Evolutionary conservation across 352 stramenopile genomes (phyloP).

Genomic region (Thalassiosira delicatula): DNA sequence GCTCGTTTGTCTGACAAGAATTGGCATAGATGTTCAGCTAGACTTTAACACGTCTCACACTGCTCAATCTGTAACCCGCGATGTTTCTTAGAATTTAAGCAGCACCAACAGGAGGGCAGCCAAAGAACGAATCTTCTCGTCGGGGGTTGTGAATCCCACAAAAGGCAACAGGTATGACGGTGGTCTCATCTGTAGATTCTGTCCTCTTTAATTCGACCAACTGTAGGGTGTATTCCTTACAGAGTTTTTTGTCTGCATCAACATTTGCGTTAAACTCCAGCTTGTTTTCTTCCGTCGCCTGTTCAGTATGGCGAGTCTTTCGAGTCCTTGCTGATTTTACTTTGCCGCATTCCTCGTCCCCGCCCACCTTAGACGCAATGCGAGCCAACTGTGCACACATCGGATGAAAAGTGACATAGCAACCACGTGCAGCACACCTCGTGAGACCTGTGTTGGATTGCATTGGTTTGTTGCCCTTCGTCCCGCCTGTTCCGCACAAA

Average conservation of each 20-base stretch:
- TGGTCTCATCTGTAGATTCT: neutral
- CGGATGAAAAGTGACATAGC: slow-evolving; percentile 77
- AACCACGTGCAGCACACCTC: slow-evolving; percentile 72
- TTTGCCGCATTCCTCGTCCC: slow-evolving; percentile 23
- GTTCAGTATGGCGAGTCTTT: slow-evolving; percentile 46
- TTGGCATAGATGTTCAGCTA: too few species aligned
- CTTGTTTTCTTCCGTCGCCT: slow-evolving; percentile 35
- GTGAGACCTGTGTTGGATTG: too few species aligned
- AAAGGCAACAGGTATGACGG: slow-evolving; percentile 72
- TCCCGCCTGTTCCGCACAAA: too few species aligned
- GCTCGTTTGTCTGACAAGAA: too few species aligned
- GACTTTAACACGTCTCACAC: too few species aligned
- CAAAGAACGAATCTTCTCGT: too few species aligned
- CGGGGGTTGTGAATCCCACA: slow-evolving; percentile 80
- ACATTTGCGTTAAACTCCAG: slow-evolving; percentile 34
- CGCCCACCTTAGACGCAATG: slow-evolving; percentile 58
- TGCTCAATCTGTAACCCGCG: too few species aligned
- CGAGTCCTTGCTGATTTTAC: slow-evolving; percentile 40
- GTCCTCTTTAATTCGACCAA: slow-evolving; percentile 48
- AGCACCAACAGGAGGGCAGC: too few species aligned
- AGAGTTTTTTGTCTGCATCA: slow-evolving; percentile 65
- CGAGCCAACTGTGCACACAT: slow-evolving; percentile 84
- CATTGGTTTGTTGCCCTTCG: too few species aligned
- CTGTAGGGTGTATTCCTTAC: slow-evolving; percentile 71
- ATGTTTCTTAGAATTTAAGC: too few species aligned